These are phyloP conservation scores for Barnettozyma hawaiiensis DNA, from an alignment of 1,139 yeast genomes.

Conservation along the genomic window DNA sequence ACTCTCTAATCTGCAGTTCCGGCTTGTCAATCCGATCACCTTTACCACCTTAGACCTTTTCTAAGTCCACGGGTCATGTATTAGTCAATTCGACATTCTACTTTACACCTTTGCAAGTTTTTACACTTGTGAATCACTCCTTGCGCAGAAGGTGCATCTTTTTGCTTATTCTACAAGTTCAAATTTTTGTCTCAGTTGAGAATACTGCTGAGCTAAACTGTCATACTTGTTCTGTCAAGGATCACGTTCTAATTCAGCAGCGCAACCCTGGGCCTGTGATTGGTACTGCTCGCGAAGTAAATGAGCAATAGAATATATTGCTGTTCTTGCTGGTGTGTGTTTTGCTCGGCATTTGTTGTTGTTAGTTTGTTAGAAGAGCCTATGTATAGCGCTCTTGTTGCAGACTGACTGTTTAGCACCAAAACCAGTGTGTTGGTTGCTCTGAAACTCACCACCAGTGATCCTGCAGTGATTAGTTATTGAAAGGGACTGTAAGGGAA, in stretches of 20 bases:
- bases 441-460: slow-evolving; percentile 43
- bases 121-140: slow-evolving; percentile 86
- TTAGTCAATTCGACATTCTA: slow-evolving; percentile 86
- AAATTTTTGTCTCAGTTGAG: slow-evolving; percentile 87
- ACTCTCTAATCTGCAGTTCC: slow-evolving; percentile 59
- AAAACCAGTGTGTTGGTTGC: slow-evolving; percentile 33
- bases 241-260: slow-evolving; percentile 79
- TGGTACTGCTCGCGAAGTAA: slow-evolving; percentile 64
- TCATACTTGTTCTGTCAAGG: slow-evolving; percentile 89
- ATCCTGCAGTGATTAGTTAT: slow-evolving; percentile 26
- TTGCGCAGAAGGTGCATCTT: slow-evolving; percentile 88
- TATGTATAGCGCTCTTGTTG: slow-evolving; percentile 46
- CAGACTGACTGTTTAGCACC: slow-evolving; percentile 44
- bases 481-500: too few relatives aligned
- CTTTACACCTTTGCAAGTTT: slow-evolving; percentile 68
- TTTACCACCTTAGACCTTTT: slow-evolving; percentile 61
- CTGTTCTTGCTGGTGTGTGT: slow-evolving; percentile 68
- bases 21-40: slow-evolving; percentile 63
- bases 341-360: slow-evolving; percentile 50
- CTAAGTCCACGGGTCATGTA: slow-evolving; percentile 76
- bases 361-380: slow-evolving; percentile 37
- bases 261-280: slow-evolving; percentile 72
- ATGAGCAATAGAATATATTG: slow-evolving; percentile 73
- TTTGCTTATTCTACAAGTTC: slow-evolving; percentile 73
- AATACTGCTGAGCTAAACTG: slow-evolving; percentile 80